Evolutionary conservation across 169 alveolate species (phyloP), one percentile per base, ranked within the genome.

Genomic region (Plasmodium gallinaceum): DNA sequence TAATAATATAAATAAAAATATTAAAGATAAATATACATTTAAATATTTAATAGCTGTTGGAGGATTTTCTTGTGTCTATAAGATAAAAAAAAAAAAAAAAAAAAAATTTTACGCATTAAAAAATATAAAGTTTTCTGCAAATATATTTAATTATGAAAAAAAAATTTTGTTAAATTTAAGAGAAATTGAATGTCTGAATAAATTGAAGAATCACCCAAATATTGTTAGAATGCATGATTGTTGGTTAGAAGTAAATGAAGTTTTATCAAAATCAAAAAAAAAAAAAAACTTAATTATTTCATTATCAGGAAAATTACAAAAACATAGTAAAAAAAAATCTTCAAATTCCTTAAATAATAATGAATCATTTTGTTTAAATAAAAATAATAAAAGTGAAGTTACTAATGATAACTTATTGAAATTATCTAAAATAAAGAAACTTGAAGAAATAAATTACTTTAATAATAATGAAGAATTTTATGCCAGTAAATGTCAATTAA

Each of bases 21-120:
- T 76, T n/a, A 76, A 76, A 39, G 69, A 76, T 12, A 65, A 45
- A 54, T 76, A 61, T 62, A 76, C 61, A 42, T 76, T 76, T 62
- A 18, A 61, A 9, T 76, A 65, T 18, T 66, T 76, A 48, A 64
- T 76, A 52, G 88, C 75, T 5, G 76, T 65, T 2, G 88, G 88
- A 39, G 88, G 88, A 2, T 76, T 76, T 66, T 76, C 76, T 18
- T 76, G 76, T 32, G 88, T 76, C 5, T 76, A 76, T 39, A 76
- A 64, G 45, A 76, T 62, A n/a, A 61, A 20, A 24, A 76, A 76
- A 37, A 76, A 58, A 66, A 20, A 24, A 45, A 75, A 22, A 26
- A 54, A 62, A 24, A 62, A 76, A 26, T 76, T 54, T 16, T 76
- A 76, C 37, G 88, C 88, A 7, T 68, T 76, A 16, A 76, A 76